Evolutionary conservation across 306 rosid genomes (phyloP).

Genomic region (Begonia peltatifolia): DNA sequence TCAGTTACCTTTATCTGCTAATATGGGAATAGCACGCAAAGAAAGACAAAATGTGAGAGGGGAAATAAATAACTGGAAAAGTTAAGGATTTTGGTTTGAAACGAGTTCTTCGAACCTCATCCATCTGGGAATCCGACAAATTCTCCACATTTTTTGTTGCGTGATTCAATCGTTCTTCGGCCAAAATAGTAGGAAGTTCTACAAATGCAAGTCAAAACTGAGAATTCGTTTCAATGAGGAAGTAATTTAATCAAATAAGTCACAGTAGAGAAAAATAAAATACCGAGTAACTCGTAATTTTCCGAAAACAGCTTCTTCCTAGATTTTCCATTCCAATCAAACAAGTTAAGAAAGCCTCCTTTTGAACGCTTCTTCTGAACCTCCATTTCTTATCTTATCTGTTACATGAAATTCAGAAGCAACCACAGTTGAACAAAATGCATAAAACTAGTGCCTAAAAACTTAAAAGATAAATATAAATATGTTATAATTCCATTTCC

Average conservation of each 20-base stretch:
- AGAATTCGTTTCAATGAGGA: no score
- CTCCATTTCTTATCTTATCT: conserved; percentile 26
- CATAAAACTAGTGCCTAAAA: background rate
- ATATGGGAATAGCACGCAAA: conserved; percentile 1
- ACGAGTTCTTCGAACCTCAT: conserved; percentile 4
- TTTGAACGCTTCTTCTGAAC: conserved; percentile 71
- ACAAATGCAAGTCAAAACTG: no score
- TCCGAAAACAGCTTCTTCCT: conserved; percentile 48
- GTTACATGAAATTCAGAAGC: background rate
- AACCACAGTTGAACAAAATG: background rate
- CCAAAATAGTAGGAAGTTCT: conserved; percentile 15
- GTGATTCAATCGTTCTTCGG: conserved; percentile 31
- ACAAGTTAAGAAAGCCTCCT: conserved; percentile 77
- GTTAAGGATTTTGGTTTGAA: conserved; percentile 6
- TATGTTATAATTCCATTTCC: background rate
- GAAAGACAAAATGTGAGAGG: background rate
- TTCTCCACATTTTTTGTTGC: conserved; percentile 51
- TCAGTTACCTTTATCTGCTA: conserved; percentile 49
- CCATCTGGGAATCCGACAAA: conserved; percentile 32
- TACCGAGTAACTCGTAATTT: conserved; percentile 39
- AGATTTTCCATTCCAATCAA: conserved; percentile 94
- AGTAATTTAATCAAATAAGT: no score
- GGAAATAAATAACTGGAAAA: conserved; percentile 1
- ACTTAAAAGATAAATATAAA: background rate
- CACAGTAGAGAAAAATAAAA: background rate